Percentiles rank a stretch among this genome's conserved stretches.
These are phyloP conservation scores for Arabidopsis arenosa DNA, from an alignment of 345 rosid species.

Conservation along the genomic window DNA sequence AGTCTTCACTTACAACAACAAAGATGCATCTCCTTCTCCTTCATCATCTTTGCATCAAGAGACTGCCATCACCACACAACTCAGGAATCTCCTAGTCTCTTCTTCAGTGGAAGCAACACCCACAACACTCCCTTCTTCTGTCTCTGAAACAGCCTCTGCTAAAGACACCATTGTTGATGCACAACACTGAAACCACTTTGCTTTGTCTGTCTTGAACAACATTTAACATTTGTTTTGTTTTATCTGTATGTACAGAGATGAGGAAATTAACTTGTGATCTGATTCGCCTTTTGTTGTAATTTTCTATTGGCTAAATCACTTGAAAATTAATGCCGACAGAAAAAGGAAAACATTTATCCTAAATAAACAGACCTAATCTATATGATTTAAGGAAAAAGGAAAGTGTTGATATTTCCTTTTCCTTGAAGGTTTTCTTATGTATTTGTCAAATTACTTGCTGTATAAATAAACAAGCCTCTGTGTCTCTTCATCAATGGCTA, in stretches of 20 bases:
- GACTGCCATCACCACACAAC: conserved; percentile 16
- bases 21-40: conserved; percentile 24
- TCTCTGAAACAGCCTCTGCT: conserved; percentile 13
- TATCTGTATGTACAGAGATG: conserved; percentile 15
- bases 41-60: conserved; percentile 7
- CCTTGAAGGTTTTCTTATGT: background rate
- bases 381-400: background rate
- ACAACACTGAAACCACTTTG: conserved; percentile 5
- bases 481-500: background rate
- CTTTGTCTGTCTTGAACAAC: conserved; percentile 2
- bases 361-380: background rate
- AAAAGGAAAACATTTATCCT: background rate
- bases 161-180: conserved; percentile 19
- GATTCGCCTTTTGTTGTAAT: conserved; percentile 9
- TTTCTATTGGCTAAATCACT: background rate
- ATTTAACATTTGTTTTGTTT: background rate
- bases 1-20: conserved; percentile 57
- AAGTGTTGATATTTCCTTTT: background rate
- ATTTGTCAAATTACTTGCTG: background rate
- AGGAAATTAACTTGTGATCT: background rate
- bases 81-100: conserved; percentile 17
- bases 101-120: conserved; percentile 23
- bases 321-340: background rate
- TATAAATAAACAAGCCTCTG: background rate
- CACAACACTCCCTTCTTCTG: conserved; percentile 3